Conservation (phyloP, 2,329 filamentous ascomycete genomes). For the Penicillium sp. region DNA sequence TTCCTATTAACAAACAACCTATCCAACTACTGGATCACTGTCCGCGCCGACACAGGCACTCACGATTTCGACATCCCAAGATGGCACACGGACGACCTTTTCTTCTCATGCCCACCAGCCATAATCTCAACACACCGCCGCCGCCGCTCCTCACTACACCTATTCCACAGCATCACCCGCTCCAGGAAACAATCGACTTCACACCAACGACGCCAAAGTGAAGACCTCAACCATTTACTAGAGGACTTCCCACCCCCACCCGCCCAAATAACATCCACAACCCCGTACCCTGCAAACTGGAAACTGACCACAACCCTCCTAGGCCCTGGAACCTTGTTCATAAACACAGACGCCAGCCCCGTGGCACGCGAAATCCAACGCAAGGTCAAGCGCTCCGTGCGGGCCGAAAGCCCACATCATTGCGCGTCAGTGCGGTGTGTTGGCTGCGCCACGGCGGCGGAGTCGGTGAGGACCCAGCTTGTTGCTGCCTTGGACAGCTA, state of each 20-base stretch:
- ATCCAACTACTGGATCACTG: conserved; percentile 49
- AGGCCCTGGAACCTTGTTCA: conserved; percentile 50
- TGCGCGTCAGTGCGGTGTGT: conserved; percentile 47
- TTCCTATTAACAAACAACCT: conserved; percentile 39
- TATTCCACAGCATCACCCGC: neutral
- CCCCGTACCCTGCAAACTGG: conserved; percentile 43
- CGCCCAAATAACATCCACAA: conserved; percentile 7
- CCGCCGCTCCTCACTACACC: neutral
- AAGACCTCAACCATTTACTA: neutral
- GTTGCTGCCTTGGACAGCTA: conserved; percentile 24
- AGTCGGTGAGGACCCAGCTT: conserved; percentile 41
- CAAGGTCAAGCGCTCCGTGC: conserved; percentile 25
- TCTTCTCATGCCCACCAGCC: conserved; percentile 39
- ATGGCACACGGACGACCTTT: conserved; percentile 54
- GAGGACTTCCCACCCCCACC: neutral
- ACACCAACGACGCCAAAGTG: neutral
- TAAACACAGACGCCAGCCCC: conserved; percentile 31
- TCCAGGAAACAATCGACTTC: neutral
- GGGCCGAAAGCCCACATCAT: conserved; percentile 33
- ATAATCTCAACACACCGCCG: conserved; percentile 14
- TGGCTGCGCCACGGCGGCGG: conserved; percentile 46
- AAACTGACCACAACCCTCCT: conserved; percentile 51
- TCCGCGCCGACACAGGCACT: conserved; percentile 48
- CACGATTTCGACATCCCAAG: conserved; percentile 46
- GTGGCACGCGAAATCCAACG: conserved; percentile 36